phyloP scores from a whole-genome alignment of 2,329 filamentous ascomycete species.

The Leptographium radiaticola region DNA sequence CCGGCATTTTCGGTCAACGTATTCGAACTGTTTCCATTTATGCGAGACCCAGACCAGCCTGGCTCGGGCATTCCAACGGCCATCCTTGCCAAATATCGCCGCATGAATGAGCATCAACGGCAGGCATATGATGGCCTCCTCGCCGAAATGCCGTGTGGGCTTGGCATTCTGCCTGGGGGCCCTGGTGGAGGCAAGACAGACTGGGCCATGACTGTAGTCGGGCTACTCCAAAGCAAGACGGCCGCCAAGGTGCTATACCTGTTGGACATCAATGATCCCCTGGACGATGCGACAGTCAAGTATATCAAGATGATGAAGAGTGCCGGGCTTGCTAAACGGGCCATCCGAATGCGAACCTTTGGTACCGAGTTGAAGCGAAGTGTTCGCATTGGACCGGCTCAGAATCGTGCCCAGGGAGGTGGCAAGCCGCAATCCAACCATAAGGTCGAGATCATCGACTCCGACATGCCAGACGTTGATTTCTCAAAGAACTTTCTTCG shows the following conservation, averaged over 20 bases:
- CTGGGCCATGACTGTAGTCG: slow-evolving; percentile 29
- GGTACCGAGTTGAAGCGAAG: slow-evolving; percentile 10
- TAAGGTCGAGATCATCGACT: neutral
- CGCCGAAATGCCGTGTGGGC: slow-evolving; percentile 24
- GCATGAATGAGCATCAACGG: slow-evolving; percentile 25
- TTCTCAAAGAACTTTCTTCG: slow-evolving; percentile 21
- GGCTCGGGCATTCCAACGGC: slow-evolving; percentile 5
- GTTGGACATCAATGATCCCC: slow-evolving; percentile 33
- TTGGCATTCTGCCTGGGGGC: slow-evolving; percentile 32
- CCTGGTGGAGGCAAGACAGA: slow-evolving; percentile 35
- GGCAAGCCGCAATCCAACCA: neutral
- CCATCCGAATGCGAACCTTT: slow-evolving; percentile 12
- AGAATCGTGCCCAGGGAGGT: neutral
- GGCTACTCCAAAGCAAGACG: slow-evolving; percentile 17
- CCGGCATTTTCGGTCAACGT: slow-evolving; percentile 10
- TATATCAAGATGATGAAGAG: slow-evolving; percentile 24
- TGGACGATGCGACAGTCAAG: slow-evolving; percentile 30
- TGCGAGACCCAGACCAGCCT: slow-evolving; percentile 8
- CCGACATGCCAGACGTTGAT: slow-evolving; percentile 9
- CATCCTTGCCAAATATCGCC: slow-evolving; percentile 14
- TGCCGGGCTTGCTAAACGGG: slow-evolving; percentile 18
- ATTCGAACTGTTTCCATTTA: slow-evolving; percentile 14
- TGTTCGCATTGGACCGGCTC: neutral
- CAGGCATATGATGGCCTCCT: slow-evolving; percentile 24
- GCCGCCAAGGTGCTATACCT: slow-evolving; percentile 27